A percentile compares a stretch with the other conserved stretches of the same genome.
Evolutionary conservation across 2,329 filamentous ascomycete species (phyloP).

Genomic region (Alternaria solani): DNA sequence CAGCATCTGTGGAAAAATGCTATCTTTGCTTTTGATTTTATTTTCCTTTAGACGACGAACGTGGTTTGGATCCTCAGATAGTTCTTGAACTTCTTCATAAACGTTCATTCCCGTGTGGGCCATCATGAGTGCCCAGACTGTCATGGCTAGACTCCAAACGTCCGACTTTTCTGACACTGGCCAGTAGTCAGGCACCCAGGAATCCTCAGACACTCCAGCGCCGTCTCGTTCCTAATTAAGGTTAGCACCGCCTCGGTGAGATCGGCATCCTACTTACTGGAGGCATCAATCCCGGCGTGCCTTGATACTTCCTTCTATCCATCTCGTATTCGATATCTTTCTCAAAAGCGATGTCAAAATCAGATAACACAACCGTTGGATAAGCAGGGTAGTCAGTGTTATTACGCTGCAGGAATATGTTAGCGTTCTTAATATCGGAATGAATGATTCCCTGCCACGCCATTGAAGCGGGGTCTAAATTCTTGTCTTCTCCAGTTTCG

Average conservation of each 20-base stretch:
- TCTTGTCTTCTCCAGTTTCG: neutral
- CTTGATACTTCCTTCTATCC: accelerated
- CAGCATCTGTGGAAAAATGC: neutral
- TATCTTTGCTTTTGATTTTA: accelerated
- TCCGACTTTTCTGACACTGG: neutral
- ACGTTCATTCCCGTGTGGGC: neutral
- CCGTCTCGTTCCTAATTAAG: neutral
- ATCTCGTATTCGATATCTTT: neutral
- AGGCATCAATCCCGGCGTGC: neutral
- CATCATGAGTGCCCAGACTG: neutral
- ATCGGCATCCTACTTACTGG: neutral
- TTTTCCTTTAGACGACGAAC: accelerated
- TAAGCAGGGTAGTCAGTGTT: neutral
- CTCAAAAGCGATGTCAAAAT: neutral
- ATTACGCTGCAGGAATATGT: neutral
- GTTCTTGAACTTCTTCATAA: neutral
- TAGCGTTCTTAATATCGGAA: neutral
- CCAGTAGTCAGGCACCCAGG: accelerated
- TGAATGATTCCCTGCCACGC: neutral
- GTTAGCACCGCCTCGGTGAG: neutral
- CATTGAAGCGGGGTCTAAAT: neutral
- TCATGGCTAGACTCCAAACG: neutral
- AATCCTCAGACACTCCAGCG: neutral
- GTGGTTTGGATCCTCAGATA: neutral
- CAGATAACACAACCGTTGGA: neutral